Base-by-base conservation (phyloP, 148 eudicot genomes). In the Silene conica region DNA sequence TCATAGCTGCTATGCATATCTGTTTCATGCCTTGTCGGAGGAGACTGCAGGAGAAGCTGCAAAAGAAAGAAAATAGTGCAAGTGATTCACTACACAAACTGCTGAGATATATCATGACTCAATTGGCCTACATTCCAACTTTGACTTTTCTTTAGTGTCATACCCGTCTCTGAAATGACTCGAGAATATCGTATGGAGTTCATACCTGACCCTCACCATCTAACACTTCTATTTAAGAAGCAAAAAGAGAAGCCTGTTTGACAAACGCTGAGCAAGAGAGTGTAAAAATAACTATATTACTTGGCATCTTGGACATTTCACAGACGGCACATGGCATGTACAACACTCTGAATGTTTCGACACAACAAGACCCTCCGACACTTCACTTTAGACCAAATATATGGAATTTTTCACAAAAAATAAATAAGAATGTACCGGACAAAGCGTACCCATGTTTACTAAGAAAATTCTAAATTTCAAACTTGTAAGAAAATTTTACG, bases 1-100 rank as follows among this genome's bases (percentile, higher is more conserved):
- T 82, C 34, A 73, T 54, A 28, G 88, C 66, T 48, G 89, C 66
- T 85, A 95, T 87, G 74, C 88, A 83, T 70, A 95, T 92, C 80
- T 95, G 98, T 82, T 87, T 95, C 98, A 95, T 95, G 71, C 96
- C 98, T 67, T 90, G 93, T 50, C 97, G 88, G 75, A 95, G 96
- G 60, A 95, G 84, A 87, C 96, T 95, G 78, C 98, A 92, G 10
- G 98, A 82, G 80, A 81, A 95, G 71, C 98, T 95, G 92, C 80
- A 82, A 67, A 11, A 64, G 13, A 46, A 72, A 71, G 45, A 76
- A 28, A 48, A 34, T 8, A 18, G 58, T 59, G 25, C 9, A 6
- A 38, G 43, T 38, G 43, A 38, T 38, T 52, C 25, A 67, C 60
- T 46, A 62, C 26, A 23, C 60, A 10, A n/a, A 79, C 4, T 60